Evolutionary conservation across 73 alveolate genomes (phyloP).

Genomic region (Paramecium caudatum): DNA sequence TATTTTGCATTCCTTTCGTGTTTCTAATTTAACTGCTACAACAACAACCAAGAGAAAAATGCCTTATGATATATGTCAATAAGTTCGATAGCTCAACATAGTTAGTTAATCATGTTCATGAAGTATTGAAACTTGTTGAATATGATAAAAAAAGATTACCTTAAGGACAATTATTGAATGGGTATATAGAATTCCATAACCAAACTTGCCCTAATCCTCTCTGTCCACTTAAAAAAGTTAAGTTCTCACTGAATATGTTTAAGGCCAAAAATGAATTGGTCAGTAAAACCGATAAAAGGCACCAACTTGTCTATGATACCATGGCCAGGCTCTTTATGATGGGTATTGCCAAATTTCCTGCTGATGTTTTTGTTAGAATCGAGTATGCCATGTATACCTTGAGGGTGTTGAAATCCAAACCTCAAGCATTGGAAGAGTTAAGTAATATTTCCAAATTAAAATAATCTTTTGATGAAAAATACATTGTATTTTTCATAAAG

Average conservation of each 20-base stretch:
- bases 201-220: slow-evolving; percentile 68
- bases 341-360: slow-evolving; percentile 69
- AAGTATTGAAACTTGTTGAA: slow-evolving; percentile 66
- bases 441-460: slow-evolving; percentile 51
- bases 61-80: slow-evolving; percentile 72
- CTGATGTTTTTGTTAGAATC: slow-evolving; percentile 72
- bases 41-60: slow-evolving; percentile 48
- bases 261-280: slow-evolving; percentile 70
- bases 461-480: slow-evolving; percentile 65
- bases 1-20: slow-evolving; percentile 55
- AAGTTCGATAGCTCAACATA: slow-evolving; percentile 64
- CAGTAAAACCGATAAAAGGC: slow-evolving; percentile 74
- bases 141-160: slow-evolving; percentile 70
- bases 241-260: slow-evolving; percentile 67
- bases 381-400: slow-evolving; percentile 70
- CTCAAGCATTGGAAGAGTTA: slow-evolving; percentile 73
- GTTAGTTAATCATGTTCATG: slow-evolving; percentile 72
- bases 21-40: not conserved
- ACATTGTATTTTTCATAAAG: slow-evolving; percentile 48
- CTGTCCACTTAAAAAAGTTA: slow-evolving; percentile 75
- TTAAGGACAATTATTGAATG: slow-evolving; percentile 67
- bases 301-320: slow-evolving; percentile 61
- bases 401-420: slow-evolving; percentile 69
- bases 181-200: slow-evolving; percentile 75
- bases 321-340: slow-evolving; percentile 54